Percentiles rank a stretch among this genome's conserved stretches.
Conservation (phyloP, 352 stramenopile genomes). For the Peronosclerospora sorghi region DNA sequence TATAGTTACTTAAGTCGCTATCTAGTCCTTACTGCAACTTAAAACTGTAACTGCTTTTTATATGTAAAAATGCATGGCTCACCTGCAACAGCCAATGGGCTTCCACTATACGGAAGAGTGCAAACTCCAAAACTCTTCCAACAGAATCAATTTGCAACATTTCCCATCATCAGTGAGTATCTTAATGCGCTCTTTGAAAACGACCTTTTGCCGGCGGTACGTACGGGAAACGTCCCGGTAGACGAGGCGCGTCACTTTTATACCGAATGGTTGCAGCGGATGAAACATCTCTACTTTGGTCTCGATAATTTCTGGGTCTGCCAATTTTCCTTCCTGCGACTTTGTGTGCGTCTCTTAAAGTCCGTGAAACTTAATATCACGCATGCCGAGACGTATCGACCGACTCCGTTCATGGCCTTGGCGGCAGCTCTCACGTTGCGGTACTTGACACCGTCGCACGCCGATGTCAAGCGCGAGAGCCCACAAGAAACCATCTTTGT, state of each 20-base stretch:
- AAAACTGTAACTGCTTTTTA: no score
- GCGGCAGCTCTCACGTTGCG: constrained; percentile 34
- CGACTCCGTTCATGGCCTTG: constrained; percentile 36
- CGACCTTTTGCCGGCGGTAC: constrained; percentile 62
- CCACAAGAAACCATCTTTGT: constrained; percentile 22
- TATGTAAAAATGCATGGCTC: no score
- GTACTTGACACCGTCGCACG: constrained; percentile 35
- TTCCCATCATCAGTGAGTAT: constrained; percentile 34
- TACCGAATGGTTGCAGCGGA: constrained; percentile 77
- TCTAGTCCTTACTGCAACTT: no score
- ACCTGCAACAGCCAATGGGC: no score
- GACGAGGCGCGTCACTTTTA: constrained; percentile 28
- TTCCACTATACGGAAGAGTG: no score
- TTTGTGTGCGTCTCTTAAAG: constrained; percentile 29
- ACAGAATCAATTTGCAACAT: not conserved
- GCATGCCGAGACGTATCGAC: constrained; percentile 16
- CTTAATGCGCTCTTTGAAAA: constrained; percentile 72
- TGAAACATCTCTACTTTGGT: constrained; percentile 81
- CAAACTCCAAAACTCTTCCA: constrained; percentile 9
- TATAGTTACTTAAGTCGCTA: no score
- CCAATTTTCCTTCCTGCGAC: constrained; percentile 76
- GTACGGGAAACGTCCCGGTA: constrained; percentile 18
- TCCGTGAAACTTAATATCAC: constrained; percentile 12
- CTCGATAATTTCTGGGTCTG: constrained; percentile 89
- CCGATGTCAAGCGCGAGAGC: constrained; percentile 6